Base-by-base conservation (phyloP, 768 basidiomycete species). In the Hygrocybe punicea region DNA sequence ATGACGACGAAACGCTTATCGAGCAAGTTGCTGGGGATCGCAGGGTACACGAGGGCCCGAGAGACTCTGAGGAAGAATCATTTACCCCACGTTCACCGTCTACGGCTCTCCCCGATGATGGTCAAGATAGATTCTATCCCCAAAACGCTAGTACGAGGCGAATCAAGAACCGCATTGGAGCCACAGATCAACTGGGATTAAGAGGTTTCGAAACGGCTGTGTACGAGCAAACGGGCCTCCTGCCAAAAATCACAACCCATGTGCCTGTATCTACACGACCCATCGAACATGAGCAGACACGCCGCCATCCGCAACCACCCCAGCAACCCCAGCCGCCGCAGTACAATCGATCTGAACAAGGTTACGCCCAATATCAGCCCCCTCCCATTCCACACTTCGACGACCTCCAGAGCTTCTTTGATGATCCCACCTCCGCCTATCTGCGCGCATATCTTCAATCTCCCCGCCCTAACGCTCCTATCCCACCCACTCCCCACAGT, bases 401-500 rank as follows among this genome's bases (percentile, higher is more conserved):
- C 44, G 87, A 88, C 36, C 70, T 79, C 33, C 81, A 83, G 11
- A 78, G 77, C 59, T 81, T 86, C 53, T 73, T 77, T 45, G 84
- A 87, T 44, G 84, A 87, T 62, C 73, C 84, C 0, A 76, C 81
- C 0, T 79, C 80, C 0, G 73, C 81, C 13, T 87, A 85, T 67
- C 73, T 87, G 37, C 83, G 83, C 55, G 67, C 79, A 0, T 87
- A 85, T 63, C 73, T 83, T 19, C 80, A 78, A 24, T 79, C 83
- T 1, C 75, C 81, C 3, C 83, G 89, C 0, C 89, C 87, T 0
- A 82, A 84, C 57, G 89, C 87, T 0, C 90, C 90, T 16, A 79
- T 91, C 39, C 89, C 90, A 0, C 89, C 90, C 0, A 91, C 90
- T 0, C 89, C 88, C 3, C 86, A 87, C 54, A 85, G 81, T 49